phyloP scores from a whole-genome alignment of 2,329 filamentous ascomycete species.

The Alternaria panax region DNA sequence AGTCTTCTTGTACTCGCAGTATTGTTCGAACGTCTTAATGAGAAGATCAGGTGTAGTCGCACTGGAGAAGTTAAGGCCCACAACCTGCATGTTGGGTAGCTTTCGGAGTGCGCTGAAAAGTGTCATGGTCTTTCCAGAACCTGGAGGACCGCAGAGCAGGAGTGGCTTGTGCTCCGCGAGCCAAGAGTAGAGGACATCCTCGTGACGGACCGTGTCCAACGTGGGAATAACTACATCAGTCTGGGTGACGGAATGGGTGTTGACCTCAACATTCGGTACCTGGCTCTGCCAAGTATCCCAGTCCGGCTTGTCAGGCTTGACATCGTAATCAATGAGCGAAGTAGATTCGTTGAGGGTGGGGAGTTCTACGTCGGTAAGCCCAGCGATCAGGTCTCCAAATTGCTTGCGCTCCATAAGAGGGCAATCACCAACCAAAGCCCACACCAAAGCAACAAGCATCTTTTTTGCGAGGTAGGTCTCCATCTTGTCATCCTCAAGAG shows the following conservation, averaged over 20 bases:
- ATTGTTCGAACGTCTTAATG: slow-evolving; percentile 99
- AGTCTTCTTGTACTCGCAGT: slow-evolving; percentile 99
- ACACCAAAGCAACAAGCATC: slow-evolving; percentile 87
- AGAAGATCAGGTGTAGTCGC: slow-evolving; percentile 97
- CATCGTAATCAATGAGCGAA: slow-evolving; percentile 95
- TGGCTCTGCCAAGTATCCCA: slow-evolving; percentile 96
- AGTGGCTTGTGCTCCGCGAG: slow-evolving; percentile 98
- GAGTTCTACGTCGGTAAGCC: slow-evolving; percentile 83
- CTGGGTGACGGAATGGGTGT: slow-evolving; percentile 96
- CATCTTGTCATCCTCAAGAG: slow-evolving; percentile 86
- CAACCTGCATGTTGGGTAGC: slow-evolving; percentile 97
- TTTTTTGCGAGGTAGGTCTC: slow-evolving; percentile 94
- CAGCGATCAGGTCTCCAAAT: slow-evolving; percentile 85
- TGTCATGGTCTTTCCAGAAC: slow-evolving; percentile 99
- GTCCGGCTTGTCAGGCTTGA: slow-evolving; percentile 82
- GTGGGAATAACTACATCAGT: slow-evolving; percentile 99
- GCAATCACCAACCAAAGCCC: slow-evolving; percentile 96
- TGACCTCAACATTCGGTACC: slow-evolving; percentile 93
- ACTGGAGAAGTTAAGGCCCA: slow-evolving; percentile 98
- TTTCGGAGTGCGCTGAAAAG: slow-evolving; percentile 97
- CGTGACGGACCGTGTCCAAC: slow-evolving; percentile 93
- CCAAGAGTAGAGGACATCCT: slow-evolving; percentile 99
- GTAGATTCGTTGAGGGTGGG: slow-evolving; percentile 78
- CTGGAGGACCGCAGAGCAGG: slow-evolving; percentile 93
- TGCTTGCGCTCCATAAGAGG: slow-evolving; percentile 84